Conservation (phyloP, 2,329 filamentous ascomycete genomes). For the Fusarium xyrophilum region DNA sequence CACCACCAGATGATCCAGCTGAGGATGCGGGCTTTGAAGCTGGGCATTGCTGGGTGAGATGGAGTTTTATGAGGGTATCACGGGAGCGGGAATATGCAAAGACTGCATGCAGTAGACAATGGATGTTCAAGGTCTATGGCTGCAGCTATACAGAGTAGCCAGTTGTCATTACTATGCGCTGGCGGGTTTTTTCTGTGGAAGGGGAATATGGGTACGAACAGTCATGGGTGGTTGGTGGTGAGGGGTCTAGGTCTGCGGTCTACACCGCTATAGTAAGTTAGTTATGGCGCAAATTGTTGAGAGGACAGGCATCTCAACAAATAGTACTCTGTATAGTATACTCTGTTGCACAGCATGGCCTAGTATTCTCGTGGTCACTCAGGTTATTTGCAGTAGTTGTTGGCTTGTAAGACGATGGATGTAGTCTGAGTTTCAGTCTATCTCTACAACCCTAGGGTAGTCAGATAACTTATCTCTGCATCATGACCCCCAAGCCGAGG, state of each 20-base stretch:
- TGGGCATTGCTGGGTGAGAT: constrained; percentile 32
- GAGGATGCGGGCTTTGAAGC: constrained; percentile 39
- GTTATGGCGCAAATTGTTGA: not conserved
- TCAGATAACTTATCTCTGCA: too few species aligned
- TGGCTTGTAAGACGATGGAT: not conserved
- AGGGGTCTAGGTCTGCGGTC: constrained; percentile 17
- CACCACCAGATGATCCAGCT: constrained; percentile 42
- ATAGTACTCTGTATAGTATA: not conserved
- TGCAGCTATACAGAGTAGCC: not conserved
- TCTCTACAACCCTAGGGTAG: not conserved
- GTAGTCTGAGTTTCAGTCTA: not conserved
- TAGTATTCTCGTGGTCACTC: not conserved
- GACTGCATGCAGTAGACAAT: constrained; percentile 5
- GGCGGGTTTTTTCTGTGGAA: constrained; percentile 20
- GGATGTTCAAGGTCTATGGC: not conserved
- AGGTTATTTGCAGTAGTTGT: not conserved
- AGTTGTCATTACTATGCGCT: constrained; percentile 8
- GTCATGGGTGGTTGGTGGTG: constrained; percentile 4
- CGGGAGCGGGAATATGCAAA: not conserved
- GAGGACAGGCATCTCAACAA: not conserved
- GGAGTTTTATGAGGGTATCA: not conserved
- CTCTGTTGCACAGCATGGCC: not conserved
- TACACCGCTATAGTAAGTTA: constrained; percentile 10
- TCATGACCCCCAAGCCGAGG: not conserved
- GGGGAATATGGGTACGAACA: constrained; percentile 15